Evolutionary conservation across 768 basidiomycete genomes (phyloP).

Genomic region (Saitozyma sp.): DNA sequence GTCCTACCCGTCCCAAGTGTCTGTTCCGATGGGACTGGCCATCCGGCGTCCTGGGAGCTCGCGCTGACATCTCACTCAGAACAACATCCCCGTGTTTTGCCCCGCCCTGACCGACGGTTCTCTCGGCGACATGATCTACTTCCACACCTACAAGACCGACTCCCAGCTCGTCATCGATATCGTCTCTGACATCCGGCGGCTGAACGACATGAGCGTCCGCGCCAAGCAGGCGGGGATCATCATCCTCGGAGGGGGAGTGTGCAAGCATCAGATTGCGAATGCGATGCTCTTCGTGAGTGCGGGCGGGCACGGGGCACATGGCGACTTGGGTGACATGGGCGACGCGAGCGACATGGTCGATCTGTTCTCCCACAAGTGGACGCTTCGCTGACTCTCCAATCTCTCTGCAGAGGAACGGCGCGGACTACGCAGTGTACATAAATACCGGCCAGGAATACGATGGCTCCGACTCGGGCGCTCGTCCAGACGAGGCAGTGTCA

Average conservation of each 20-base stretch:
- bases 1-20: no score
- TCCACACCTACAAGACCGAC: constrained; percentile 88
- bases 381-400: background rate
- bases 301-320: background rate
- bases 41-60: background rate
- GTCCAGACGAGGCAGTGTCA: constrained; percentile 95
- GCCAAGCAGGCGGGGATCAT: constrained; percentile 97
- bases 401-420: constrained; percentile 81
- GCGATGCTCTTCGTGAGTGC: constrained; percentile 90
- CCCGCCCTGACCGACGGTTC: constrained; percentile 98
- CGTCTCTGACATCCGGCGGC: constrained; percentile 83
- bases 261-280: constrained; percentile 99
- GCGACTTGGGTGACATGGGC: no score
- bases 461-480: constrained; percentile 93
- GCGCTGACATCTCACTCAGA: constrained; percentile 59
- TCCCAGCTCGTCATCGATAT: constrained; percentile 82
- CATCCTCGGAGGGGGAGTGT: constrained; percentile 94
- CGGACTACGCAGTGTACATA: constrained; percentile 95
- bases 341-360: no score
- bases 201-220: constrained; percentile 85
- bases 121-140: constrained; percentile 98
- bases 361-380: background rate
- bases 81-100: constrained; percentile 97
- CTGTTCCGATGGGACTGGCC: no score
- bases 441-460: constrained; percentile 90